phyloP scores from a whole-genome alignment of 2,329 filamentous ascomycete genomes.

The Alternaria triticimaculans region DNA sequence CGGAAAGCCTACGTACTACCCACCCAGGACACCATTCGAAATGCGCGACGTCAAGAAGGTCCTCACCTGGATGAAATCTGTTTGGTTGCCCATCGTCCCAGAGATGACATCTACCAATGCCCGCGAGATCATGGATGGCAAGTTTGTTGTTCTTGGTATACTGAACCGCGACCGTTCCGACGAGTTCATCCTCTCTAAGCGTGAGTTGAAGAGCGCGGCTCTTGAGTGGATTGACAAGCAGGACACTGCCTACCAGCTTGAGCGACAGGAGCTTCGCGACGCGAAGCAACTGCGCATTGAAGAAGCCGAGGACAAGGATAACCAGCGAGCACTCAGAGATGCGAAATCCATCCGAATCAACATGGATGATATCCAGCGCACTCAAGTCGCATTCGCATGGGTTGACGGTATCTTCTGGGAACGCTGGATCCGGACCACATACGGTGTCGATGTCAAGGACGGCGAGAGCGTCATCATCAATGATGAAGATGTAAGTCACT shows the following conservation, averaged over 20 bases:
- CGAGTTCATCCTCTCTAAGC: conserved; percentile 77
- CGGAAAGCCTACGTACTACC: conserved; percentile 89
- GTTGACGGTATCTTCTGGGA: conserved; percentile 98
- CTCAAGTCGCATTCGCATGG: conserved; percentile 95
- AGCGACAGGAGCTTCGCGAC: conserved; percentile 90
- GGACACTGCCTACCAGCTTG: conserved; percentile 86
- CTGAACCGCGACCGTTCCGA: conserved; percentile 80
- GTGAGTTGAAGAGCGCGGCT: conserved; percentile 94
- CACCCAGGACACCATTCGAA: conserved; percentile 82
- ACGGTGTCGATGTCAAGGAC: conserved; percentile 83
- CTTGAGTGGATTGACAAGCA: conserved; percentile 99
- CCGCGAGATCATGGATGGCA: conserved; percentile 91
- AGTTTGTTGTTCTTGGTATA: conserved; percentile 91
- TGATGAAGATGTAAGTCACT: conserved; percentile 84
- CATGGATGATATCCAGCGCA: conserved; percentile 85
- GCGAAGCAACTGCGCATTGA: conserved; percentile 95
- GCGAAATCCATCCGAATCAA: conserved; percentile 93
- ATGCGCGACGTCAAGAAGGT: conserved; percentile 88
- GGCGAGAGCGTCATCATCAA: conserved; percentile 96
- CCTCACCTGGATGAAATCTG: conserved; percentile 90
- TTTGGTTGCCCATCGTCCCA: conserved; percentile 95
- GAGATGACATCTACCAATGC: conserved; percentile 92
- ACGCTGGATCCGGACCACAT: conserved; percentile 93
- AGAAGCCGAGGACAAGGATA: conserved; percentile 91
- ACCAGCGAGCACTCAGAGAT: conserved; percentile 82